Conservation (phyloP, 2,329 filamentous ascomycete genomes). For the Aspergillus arachidicola region DNA sequence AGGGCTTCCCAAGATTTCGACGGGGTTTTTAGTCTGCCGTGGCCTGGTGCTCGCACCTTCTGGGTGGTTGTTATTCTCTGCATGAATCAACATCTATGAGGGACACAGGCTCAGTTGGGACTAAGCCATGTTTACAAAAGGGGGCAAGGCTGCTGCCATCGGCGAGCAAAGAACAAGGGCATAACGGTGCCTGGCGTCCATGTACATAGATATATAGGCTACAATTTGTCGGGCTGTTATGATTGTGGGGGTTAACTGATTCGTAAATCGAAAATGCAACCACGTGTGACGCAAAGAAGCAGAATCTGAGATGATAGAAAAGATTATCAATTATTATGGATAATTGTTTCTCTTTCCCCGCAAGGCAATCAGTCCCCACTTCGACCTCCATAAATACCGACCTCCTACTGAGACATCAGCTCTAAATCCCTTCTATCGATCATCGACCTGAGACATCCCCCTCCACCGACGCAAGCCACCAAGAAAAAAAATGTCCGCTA, state of each 20-base stretch:
- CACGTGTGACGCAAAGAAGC: background rate
- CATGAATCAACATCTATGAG: background rate
- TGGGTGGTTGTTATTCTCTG: background rate
- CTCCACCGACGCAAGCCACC: background rate
- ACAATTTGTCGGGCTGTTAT: constrained; percentile 10
- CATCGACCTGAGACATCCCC: background rate
- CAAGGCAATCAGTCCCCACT: constrained; percentile 2
- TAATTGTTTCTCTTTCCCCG: background rate
- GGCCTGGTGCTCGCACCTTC: background rate
- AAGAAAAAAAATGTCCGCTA: constrained; percentile 26
- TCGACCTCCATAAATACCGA: background rate
- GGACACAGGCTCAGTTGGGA: background rate
- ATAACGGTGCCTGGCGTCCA: constrained; percentile 7
- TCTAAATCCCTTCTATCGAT: background rate
- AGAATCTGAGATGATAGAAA: background rate
- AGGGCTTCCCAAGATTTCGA: too few species aligned
- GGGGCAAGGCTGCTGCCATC: background rate
- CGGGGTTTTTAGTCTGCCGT: background rate
- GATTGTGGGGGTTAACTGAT: constrained; percentile 1
- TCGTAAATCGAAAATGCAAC: background rate
- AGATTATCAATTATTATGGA: background rate
- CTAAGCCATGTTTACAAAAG: background rate
- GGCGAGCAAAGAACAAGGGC: background rate
- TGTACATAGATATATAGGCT: constrained; percentile 6
- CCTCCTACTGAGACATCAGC: background rate